Percentiles rank a stretch among this genome's conserved stretches.
Evolutionary conservation across 2,329 filamentous ascomycete genomes (phyloP).

Genomic region (Didymellaceae sp.): DNA sequence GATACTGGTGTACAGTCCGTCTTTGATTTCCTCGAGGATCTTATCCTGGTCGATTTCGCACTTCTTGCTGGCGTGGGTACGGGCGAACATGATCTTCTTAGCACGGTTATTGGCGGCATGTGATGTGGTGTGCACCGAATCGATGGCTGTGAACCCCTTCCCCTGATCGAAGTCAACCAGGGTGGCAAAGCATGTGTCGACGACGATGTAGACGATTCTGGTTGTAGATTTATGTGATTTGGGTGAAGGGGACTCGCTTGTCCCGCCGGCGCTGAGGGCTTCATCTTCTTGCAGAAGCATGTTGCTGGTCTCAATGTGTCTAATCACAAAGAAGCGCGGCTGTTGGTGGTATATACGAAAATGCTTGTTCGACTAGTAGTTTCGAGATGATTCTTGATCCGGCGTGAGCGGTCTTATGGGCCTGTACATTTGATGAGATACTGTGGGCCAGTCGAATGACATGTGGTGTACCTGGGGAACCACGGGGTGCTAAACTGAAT

Average conservation of each 20-base stretch:
- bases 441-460: background rate
- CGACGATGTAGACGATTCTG: conserved; percentile 29
- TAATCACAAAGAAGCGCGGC: background rate
- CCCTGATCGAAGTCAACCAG: conserved; percentile 23
- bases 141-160: conserved; percentile 26
- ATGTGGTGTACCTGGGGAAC: conserved; percentile 3
- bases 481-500: background rate
- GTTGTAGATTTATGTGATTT: conserved; percentile 2
- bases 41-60: conserved; percentile 31
- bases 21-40: conserved; percentile 30
- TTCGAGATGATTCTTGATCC: conserved; percentile 1
- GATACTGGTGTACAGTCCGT: conserved; percentile 32
- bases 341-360: background rate
- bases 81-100: conserved; percentile 32
- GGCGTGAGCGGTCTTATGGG: background rate
- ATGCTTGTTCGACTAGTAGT: background rate
- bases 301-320: background rate
- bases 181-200: conserved; percentile 29
- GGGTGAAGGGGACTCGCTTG: background rate
- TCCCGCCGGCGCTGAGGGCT: background rate
- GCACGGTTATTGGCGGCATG: conserved; percentile 28
- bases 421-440: conserved; percentile 4
- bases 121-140: conserved; percentile 29
- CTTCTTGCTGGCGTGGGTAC: conserved; percentile 9
- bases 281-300: conserved; percentile 6